phyloP scores from a whole-genome alignment of 2,329 filamentous ascomycete genomes.

The Purpureocillium lavendulum region DNA sequence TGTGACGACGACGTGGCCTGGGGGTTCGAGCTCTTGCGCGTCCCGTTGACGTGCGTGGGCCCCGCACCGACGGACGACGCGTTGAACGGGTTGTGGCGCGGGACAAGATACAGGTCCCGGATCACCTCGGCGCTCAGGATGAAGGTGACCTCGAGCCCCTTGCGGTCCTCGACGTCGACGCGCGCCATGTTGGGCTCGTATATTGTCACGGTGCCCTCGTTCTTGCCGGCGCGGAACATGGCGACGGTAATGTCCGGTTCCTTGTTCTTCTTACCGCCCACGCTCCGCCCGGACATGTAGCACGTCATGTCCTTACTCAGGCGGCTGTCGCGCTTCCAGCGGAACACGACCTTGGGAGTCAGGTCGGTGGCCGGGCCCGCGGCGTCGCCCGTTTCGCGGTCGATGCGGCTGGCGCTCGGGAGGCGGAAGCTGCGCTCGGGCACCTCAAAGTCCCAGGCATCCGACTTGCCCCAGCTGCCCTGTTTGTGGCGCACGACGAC shows the following conservation, averaged over 20 bases:
- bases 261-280: constrained; percentile 70
- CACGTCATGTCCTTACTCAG: constrained; percentile 84
- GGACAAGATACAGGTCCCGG: constrained; percentile 55
- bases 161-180: constrained; percentile 88
- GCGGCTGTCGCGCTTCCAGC: constrained; percentile 83
- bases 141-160: constrained; percentile 81
- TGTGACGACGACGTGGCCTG: constrained; percentile 17
- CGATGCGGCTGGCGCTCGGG: constrained; percentile 71
- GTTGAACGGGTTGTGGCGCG: constrained; percentile 72
- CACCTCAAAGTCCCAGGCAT: constrained; percentile 88
- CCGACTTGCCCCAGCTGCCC: constrained; percentile 70
- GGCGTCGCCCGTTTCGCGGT: constrained; percentile 54
- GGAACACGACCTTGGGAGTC: constrained; percentile 72
- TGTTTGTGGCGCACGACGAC: constrained; percentile 62
- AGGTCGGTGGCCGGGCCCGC: constrained; percentile 29
- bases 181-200: constrained; percentile 90
- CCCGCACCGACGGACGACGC: constrained; percentile 36
- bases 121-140: constrained; percentile 55
- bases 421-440: constrained; percentile 76
- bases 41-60: not conserved
- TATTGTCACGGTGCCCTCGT: constrained; percentile 62
- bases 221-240: constrained; percentile 64
- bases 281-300: constrained; percentile 71
- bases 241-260: constrained; percentile 96
- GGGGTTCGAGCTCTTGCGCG: constrained; percentile 1